A percentile compares a stretch with the other conserved stretches of the same genome.
Conservation (phyloP, 2,329 filamentous ascomycete species). For the Trichophyton verrucosum region DNA sequence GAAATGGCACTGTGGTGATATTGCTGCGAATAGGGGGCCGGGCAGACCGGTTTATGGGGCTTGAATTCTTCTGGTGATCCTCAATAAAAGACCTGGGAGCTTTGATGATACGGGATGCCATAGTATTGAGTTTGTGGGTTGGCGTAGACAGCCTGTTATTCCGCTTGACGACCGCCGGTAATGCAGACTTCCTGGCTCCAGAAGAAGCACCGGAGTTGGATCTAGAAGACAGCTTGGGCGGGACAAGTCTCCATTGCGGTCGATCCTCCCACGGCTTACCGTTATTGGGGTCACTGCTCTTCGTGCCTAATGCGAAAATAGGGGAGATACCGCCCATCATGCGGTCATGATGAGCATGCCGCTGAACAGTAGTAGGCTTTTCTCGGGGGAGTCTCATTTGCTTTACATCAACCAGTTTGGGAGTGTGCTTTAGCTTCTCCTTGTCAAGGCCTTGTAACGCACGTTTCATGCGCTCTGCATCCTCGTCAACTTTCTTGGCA, state of each 20-base stretch:
- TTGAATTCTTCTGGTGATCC: conserved; percentile 24
- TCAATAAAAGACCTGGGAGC: conserved; percentile 33
- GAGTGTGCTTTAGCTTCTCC: conserved; percentile 45
- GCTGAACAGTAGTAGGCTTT: conserved; percentile 21
- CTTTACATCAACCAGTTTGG: conserved; percentile 42
- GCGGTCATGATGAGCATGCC: conserved; percentile 22
- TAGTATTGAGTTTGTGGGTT: conserved; percentile 30
- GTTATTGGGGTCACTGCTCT: conserved; percentile 1
- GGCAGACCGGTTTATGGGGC: not conserved
- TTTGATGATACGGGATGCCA: conserved; percentile 26
- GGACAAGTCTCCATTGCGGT: conserved; percentile 18
- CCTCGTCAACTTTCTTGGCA: conserved; percentile 43
- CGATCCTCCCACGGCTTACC: conserved; percentile 8
- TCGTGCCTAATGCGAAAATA: conserved; percentile 13
- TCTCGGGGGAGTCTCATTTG: conserved; percentile 21
- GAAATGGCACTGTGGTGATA: not conserved
- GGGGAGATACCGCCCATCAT: conserved; percentile 22
- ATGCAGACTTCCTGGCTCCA: conserved; percentile 21
- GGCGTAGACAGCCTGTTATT: conserved; percentile 28
- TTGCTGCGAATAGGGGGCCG: not conserved
- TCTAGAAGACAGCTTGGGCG: conserved; percentile 12
- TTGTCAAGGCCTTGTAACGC: conserved; percentile 47
- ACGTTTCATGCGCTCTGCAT: conserved; percentile 46
- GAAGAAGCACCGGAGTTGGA: conserved; percentile 10
- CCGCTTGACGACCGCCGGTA: conserved; percentile 26